These are phyloP conservation scores for Oropetium thomaeum DNA, from an alignment of 176 grass and related monocot species.

Conservation along the genomic window DNA sequence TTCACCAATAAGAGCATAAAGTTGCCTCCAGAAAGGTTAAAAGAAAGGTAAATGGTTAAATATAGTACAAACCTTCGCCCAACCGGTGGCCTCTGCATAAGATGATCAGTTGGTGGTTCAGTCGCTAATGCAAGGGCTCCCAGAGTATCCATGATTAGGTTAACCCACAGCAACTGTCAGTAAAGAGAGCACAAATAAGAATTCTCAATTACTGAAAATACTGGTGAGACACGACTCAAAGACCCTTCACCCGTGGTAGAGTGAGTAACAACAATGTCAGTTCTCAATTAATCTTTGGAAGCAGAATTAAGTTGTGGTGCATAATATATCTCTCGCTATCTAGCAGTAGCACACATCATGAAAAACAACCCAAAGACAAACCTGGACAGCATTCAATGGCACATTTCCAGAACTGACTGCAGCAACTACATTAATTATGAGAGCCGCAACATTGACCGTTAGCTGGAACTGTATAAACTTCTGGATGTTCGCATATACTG, in stretches of 20 bases:
- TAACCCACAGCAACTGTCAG: slow-evolving; percentile 88
- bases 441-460: slow-evolving; percentile 85
- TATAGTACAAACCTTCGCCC: slow-evolving; percentile 62
- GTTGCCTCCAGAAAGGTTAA: background rate
- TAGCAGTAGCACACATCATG: background rate
- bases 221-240: background rate
- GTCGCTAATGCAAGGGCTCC: slow-evolving; percentile 97
- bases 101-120: slow-evolving; percentile 73
- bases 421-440: slow-evolving; percentile 90
- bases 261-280: background rate
- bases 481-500: slow-evolving; percentile 94
- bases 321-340: background rate
- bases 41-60: slow-evolving; percentile 13
- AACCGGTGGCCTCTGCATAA: slow-evolving; percentile 80
- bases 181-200: background rate
- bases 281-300: background rate
- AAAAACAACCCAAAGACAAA: slow-evolving; percentile 31
- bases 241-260: background rate
- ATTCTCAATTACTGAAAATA: background rate
- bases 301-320: background rate
- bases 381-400: slow-evolving; percentile 96
- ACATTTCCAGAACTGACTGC: slow-evolving; percentile 83
- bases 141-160: slow-evolving; percentile 96
- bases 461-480: slow-evolving; percentile 99
- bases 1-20: background rate